phyloP scores from a whole-genome alignment of 1,284 basidiomycete species.

The Abortiporus biennis region DNA sequence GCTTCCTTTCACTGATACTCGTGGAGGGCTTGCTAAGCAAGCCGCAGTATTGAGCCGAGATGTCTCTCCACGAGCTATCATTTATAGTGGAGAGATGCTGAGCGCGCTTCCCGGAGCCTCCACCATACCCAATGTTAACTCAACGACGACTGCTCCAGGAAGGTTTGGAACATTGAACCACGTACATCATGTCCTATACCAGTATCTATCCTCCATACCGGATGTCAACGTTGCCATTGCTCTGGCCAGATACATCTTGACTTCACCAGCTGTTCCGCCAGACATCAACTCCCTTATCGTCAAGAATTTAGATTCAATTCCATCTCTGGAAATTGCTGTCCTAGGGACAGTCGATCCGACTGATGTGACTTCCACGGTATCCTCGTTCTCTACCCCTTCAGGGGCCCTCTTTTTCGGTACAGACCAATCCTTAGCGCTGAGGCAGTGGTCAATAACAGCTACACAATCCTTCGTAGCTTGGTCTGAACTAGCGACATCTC shows the following conservation, averaged over 20 bases:
- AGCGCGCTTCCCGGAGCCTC: conserved; percentile 35
- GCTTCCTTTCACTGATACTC: conserved; percentile 45
- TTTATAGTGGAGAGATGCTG: conserved; percentile 44
- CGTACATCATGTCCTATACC: conserved; percentile 50
- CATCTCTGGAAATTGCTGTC: conserved; percentile 52
- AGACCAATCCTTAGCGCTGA: conserved; percentile 36
- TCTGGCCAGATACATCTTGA: conserved; percentile 43
- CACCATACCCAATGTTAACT: conserved; percentile 23
- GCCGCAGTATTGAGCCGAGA: conserved; percentile 40
- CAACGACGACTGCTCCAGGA: conserved; percentile 38
- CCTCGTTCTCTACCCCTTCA: conserved; percentile 46
- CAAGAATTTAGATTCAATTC: conserved; percentile 37
- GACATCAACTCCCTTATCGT: conserved; percentile 32
- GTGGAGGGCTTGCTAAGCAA: conserved; percentile 38
- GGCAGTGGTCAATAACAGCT: conserved; percentile 47
- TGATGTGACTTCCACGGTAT: conserved; percentile 42
- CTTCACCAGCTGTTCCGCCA: conserved; percentile 44
- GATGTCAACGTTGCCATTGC: conserved; percentile 39
- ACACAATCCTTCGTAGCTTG: conserved; percentile 35
- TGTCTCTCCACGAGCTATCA: conserved; percentile 38
- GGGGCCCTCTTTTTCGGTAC: conserved; percentile 56
- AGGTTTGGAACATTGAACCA: conserved; percentile 48
- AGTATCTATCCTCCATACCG: conserved; percentile 49
- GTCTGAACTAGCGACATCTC: conserved; percentile 45
- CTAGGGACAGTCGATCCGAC: conserved; percentile 46